These are phyloP conservation scores for Geotrichum australiense DNA, from an alignment of 1,139 yeast species.

Conservation along the genomic window DNA sequence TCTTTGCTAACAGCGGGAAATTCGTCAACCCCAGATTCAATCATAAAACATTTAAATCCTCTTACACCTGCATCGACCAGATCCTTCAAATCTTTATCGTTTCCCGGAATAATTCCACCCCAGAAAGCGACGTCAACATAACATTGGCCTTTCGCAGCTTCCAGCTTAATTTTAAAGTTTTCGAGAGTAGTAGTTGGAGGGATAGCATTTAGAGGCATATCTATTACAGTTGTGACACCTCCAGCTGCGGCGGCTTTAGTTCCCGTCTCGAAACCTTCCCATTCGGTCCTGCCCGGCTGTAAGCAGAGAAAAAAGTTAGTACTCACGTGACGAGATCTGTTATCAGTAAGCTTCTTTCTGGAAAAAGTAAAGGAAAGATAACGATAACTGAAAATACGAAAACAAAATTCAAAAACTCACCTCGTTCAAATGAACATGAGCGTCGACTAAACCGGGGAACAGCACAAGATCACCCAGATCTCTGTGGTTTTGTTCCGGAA, in stretches of 20 bases:
- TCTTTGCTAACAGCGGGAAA: slow-evolving; percentile 70
- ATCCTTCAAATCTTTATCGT: slow-evolving; percentile 58
- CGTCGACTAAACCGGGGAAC: slow-evolving; percentile 87
- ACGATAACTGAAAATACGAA: neutral
- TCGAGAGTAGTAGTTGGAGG: slow-evolving; percentile 88
- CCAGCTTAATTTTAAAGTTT: slow-evolving; percentile 64
- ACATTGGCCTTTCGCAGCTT: slow-evolving; percentile 72
- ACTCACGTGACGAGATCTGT: neutral
- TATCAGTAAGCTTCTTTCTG: too few species aligned
- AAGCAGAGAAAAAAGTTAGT: neutral
- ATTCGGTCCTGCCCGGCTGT: slow-evolving; percentile 80
- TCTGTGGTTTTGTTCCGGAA: slow-evolving; percentile 9
- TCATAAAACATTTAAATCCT: slow-evolving; percentile 86
- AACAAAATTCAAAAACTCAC: slow-evolving; percentile 3
- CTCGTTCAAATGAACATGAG: slow-evolving; percentile 89
- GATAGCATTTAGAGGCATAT: slow-evolving; percentile 93
- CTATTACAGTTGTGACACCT: slow-evolving; percentile 92
- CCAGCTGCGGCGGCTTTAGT: slow-evolving; percentile 91
- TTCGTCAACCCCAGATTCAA: slow-evolving; percentile 90
- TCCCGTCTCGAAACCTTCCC: slow-evolving; percentile 95
- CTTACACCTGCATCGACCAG: slow-evolving; percentile 78
- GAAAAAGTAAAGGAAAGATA: neutral
- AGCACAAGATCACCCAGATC: slow-evolving; percentile 51
- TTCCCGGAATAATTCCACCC: slow-evolving; percentile 89
- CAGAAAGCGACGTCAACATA: slow-evolving; percentile 95